Evolutionary conservation across 1,139 yeast genomes (phyloP).

Genomic region (Yamadazyma membranifaciens): DNA sequence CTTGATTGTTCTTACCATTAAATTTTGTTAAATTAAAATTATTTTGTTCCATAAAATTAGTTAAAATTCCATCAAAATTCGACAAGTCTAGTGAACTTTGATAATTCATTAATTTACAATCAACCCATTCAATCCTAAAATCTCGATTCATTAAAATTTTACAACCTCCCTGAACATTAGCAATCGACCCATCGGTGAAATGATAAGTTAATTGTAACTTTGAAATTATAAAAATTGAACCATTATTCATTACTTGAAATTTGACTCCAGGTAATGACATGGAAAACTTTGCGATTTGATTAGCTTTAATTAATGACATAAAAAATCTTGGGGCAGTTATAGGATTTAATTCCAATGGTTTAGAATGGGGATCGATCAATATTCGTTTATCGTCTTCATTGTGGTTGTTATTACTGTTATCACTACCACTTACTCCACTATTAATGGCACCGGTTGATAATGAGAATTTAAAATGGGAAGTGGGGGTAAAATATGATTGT

Average conservation of each 20-base stretch:
- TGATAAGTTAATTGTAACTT: slow-evolving; percentile 53
- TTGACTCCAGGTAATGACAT: slow-evolving; percentile 61
- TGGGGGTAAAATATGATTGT: slow-evolving; percentile 34
- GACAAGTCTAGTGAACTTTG: slow-evolving; percentile 24
- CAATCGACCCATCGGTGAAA: slow-evolving; percentile 68
- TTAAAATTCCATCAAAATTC: slow-evolving; percentile 16
- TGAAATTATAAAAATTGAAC: slow-evolving; percentile 62
- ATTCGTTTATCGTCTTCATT: not conserved
- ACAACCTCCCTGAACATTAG: slow-evolving; percentile 58
- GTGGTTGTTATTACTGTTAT: not conserved
- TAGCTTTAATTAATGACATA: slow-evolving; percentile 51
- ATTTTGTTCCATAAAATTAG: slow-evolving; percentile 5
- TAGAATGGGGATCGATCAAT: slow-evolving; percentile 9
- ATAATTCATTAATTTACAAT: slow-evolving; percentile 45
- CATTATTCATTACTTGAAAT: slow-evolving; percentile 66
- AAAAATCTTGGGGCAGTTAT: slow-evolving; percentile 69
- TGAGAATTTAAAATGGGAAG: slow-evolving; percentile 26
- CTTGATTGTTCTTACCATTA: slow-evolving; percentile 15
- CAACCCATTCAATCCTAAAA: slow-evolving; percentile 70
- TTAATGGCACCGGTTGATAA: not conserved
- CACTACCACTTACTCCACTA: too few relatives aligned
- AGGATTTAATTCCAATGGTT: slow-evolving; percentile 63
- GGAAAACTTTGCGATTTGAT: slow-evolving; percentile 50
- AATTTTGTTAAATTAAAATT: slow-evolving; percentile 18
- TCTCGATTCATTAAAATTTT: slow-evolving; percentile 61